A percentile compares a stretch with the other conserved stretches of the same genome.
phyloP scores from a whole-genome alignment of 2,329 filamentous ascomycete genomes.

The Arthrobotrys musiformis region DNA sequence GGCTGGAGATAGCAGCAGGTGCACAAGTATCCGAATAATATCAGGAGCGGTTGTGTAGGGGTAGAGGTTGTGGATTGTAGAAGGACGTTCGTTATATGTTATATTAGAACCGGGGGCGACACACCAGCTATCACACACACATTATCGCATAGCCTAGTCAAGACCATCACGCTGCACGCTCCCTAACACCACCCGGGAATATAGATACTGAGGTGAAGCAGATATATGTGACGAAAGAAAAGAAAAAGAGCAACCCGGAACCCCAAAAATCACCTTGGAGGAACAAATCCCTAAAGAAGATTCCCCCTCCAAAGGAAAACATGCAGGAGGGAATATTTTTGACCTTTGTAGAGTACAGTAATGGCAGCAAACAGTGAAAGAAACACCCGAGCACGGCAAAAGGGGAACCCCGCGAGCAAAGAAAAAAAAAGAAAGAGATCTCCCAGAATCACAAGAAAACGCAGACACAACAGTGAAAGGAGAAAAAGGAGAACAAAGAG shows the following conservation, averaged over 20 bases:
- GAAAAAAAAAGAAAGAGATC: conserved; percentile 27
- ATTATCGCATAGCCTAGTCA: conserved; percentile 2
- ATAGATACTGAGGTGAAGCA: no score
- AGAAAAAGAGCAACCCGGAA: conserved; percentile 4
- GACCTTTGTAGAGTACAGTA: conserved; percentile 52
- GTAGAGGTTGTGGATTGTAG: background rate
- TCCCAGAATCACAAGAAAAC: conserved; percentile 37
- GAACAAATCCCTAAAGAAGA: background rate
- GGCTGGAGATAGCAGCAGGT: no score
- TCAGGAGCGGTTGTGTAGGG: background rate
- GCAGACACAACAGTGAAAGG: conserved; percentile 5
- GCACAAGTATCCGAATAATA: no score
- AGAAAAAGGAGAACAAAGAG: conserved; percentile 7
- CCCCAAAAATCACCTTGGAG: conserved; percentile 8
- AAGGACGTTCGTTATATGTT: no score
- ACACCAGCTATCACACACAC: conserved; percentile 22
- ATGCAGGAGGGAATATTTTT: conserved; percentile 41
- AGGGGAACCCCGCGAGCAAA: no score
- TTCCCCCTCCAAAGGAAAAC: conserved; percentile 9
- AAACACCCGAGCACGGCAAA: conserved; percentile 41
- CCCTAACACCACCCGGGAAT: conserved; percentile 2
- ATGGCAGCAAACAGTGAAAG: conserved; percentile 44
- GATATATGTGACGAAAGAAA: conserved; percentile 6
- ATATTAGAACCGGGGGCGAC: conserved; percentile 18
- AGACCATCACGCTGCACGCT: conserved; percentile 2